Conservation (phyloP, 768 basidiomycete species). For the Cystobasidium ongulense region DNA sequence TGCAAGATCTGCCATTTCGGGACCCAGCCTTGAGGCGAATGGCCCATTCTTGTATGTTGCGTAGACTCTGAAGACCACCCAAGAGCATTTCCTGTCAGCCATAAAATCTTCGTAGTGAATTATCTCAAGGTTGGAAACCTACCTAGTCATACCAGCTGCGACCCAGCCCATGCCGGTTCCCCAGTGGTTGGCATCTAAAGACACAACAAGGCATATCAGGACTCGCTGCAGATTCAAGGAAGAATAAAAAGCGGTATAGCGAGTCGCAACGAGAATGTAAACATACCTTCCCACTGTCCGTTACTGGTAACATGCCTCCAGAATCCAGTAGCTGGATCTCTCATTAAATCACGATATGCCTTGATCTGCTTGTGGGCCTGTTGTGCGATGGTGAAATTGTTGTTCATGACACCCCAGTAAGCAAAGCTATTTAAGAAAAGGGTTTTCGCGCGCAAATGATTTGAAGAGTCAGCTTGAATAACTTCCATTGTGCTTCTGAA, state of each 20-base stretch:
- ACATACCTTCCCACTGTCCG: conserved; percentile 60
- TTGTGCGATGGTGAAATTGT: conserved; percentile 55
- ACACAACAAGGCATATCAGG: too few relatives aligned
- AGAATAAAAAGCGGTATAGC: too few relatives aligned
- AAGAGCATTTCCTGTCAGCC: background rate
- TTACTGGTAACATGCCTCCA: conserved; percentile 62
- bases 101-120: background rate
- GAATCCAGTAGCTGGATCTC: conserved; percentile 50
- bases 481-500: background rate
- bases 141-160: conserved; percentile 66
- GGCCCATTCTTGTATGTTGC: conserved; percentile 61
- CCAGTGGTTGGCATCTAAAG: conserved; percentile 8
- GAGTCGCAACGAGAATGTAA: too few relatives aligned
- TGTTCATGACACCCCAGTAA: conserved; percentile 59
- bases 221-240: too few relatives aligned
- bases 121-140: background rate
- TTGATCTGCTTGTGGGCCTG: conserved; percentile 65
- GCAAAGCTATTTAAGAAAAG: conserved; percentile 54
- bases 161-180: conserved; percentile 78
- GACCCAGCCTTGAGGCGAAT: conserved; percentile 43
- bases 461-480: background rate
- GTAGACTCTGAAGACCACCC: conserved; percentile 52
- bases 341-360: conserved; percentile 61
- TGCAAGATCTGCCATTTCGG: conserved; percentile 41
- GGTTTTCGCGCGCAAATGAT: background rate